Conservation (phyloP, 352 stramenopile species). For the Phytophthora cactorum region DNA sequence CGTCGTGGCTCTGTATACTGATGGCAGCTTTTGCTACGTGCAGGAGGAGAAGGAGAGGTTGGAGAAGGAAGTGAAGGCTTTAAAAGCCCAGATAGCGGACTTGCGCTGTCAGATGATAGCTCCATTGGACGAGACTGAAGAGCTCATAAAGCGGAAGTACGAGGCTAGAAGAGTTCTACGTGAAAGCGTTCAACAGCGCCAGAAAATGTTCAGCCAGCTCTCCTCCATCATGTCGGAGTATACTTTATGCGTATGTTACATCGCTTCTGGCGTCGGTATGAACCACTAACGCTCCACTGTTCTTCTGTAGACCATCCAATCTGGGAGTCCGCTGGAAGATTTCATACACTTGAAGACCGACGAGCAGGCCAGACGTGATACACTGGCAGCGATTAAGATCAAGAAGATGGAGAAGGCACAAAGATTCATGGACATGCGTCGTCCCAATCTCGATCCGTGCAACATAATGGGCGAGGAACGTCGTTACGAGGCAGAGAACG, state of each 20-base stretch:
- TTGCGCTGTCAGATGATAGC: slow-evolving; percentile 24
- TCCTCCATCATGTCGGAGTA: slow-evolving; percentile 47
- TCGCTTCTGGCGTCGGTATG: not conserved
- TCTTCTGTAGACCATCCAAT: slow-evolving; percentile 33
- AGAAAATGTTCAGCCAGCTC: slow-evolving; percentile 32
- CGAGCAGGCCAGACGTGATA: slow-evolving; percentile 19
- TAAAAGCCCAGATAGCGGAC: slow-evolving; percentile 33
- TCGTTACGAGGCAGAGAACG: slow-evolving; percentile 49
- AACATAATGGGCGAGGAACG: slow-evolving; percentile 42
- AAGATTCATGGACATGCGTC: slow-evolving; percentile 42
- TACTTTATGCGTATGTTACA: slow-evolving; percentile 35
- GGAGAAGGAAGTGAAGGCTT: slow-evolving; percentile 27
- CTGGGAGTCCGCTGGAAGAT: slow-evolving; percentile 38
- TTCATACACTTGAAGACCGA: slow-evolving; percentile 35
- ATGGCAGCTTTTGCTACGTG: not conserved
- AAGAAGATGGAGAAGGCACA: slow-evolving; percentile 40
- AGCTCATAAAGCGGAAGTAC: slow-evolving; percentile 8
- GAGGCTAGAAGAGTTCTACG: slow-evolving; percentile 18
- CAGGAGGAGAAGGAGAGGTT: slow-evolving; percentile 42
- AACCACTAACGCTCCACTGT: slow-evolving; percentile 6
- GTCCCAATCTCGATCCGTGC: slow-evolving; percentile 29
- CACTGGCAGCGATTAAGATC: slow-evolving; percentile 21
- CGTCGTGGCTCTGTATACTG: not conserved
- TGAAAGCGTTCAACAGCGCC: slow-evolving; percentile 19
- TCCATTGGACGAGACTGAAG: slow-evolving; percentile 19